These are phyloP conservation scores for Phlyctochytrium planicorne DNA, from an alignment of 192 early-diverging fungal species.

Conservation along the genomic window DNA sequence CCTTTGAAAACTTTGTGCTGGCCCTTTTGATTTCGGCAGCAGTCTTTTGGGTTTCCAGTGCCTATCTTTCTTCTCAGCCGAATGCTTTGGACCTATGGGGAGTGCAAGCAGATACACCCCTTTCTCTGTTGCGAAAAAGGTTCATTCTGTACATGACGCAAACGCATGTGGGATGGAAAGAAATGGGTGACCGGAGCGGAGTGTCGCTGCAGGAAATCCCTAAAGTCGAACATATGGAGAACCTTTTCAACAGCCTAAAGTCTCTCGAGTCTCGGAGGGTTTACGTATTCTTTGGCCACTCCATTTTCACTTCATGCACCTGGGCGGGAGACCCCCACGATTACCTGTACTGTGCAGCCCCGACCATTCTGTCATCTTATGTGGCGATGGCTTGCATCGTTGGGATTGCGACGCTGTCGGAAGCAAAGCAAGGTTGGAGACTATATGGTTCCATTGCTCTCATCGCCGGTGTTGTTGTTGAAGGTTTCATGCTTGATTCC, in stretches of 20 bases:
- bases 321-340: slow-evolving; percentile 2
- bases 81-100: slow-evolving; percentile 2
- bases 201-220: too few species aligned
- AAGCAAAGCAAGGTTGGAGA: not conserved
- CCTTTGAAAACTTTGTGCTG: too few species aligned
- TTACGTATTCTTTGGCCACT: not conserved
- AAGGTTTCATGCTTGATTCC: not conserved
- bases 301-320: not conserved
- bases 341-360: not conserved
- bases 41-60: too few species aligned
- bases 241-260: not conserved
- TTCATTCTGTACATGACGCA: not conserved
- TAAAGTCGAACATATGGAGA: not conserved
- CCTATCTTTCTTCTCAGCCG: too few species aligned
- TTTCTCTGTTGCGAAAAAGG: not conserved
- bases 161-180: not conserved
- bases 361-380: not conserved
- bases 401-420: not conserved
- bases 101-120: not conserved
- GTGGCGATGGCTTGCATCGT: not conserved
- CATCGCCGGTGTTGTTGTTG: not conserved
- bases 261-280: not conserved
- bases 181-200: too few species aligned
- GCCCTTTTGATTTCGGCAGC: too few species aligned
- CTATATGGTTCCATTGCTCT: not conserved